Evolutionary conservation across 2,329 filamentous ascomycete genomes (phyloP).

Genomic region (Ilyonectria sp.): DNA sequence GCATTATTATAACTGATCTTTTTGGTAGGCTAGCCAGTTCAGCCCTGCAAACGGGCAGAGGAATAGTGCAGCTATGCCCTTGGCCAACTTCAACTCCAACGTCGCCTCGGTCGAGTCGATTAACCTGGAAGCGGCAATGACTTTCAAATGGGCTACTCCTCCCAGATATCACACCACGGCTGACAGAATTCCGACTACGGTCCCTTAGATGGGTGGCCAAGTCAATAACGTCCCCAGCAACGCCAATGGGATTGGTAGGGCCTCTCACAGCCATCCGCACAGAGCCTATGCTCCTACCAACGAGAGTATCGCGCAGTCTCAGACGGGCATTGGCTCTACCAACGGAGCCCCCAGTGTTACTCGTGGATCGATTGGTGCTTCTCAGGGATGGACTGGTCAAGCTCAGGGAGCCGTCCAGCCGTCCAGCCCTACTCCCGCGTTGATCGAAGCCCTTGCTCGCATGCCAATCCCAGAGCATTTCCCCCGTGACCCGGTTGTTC

Average conservation of each 20-base stretch:
- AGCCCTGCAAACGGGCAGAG: background rate
- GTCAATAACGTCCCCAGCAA: constrained; percentile 8
- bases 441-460: background rate
- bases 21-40: constrained; percentile 1
- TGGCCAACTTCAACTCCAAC: background rate
- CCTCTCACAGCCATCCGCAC: background rate
- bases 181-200: constrained; percentile 17
- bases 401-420: background rate
- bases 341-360: background rate
- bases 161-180: constrained; percentile 35
- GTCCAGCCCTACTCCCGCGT: background rate
- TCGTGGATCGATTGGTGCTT: background rate
- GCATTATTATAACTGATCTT: background rate
- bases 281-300: background rate
- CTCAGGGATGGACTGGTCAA: background rate
- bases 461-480: background rate
- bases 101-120: background rate
- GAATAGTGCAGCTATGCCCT: background rate
- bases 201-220: constrained; percentile 46
- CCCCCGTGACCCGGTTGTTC: background rate
- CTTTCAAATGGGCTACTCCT: constrained; percentile 30
- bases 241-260: background rate
- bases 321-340: background rate
- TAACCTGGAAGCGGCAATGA: background rate
- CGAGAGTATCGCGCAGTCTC: background rate